Evolutionary conservation across 768 basidiomycete genomes (phyloP).

Genomic region (Tylopilus rubrobrunneus): DNA sequence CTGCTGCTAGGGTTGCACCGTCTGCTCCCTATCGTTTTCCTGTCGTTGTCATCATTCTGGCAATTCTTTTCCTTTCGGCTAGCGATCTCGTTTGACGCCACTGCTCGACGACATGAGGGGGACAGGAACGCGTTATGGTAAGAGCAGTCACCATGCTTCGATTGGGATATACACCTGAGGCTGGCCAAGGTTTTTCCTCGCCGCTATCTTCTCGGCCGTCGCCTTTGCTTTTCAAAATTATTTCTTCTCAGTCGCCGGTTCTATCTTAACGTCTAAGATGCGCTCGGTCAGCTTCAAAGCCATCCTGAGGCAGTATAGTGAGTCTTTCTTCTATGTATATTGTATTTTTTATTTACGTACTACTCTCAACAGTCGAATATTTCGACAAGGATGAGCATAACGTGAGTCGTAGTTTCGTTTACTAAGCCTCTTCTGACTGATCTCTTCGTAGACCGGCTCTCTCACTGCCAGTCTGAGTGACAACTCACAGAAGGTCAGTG

Average conservation of each 20-base stretch:
- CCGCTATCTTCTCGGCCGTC: constrained; percentile 63
- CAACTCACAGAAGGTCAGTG: constrained; percentile 85
- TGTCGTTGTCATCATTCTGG: constrained; percentile 41
- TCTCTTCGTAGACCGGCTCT: constrained; percentile 60
- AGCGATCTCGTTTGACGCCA: constrained; percentile 19
- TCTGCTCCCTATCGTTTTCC: too few species aligned
- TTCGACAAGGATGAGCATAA: constrained; percentile 87
- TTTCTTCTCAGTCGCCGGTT: constrained; percentile 64
- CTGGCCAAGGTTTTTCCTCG: constrained; percentile 64
- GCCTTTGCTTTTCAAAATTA: constrained; percentile 68
- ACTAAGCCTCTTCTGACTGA: neutral
- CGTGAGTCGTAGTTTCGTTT: constrained; percentile 34
- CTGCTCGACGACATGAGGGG: constrained; percentile 47
- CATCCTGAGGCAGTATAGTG: constrained; percentile 84
- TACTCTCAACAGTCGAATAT: constrained; percentile 56
- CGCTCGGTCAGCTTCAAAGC: constrained; percentile 72
- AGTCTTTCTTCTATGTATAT: constrained; percentile 13
- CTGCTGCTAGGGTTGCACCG: too few species aligned
- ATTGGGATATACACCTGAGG: neutral
- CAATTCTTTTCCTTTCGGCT: constrained; percentile 16
- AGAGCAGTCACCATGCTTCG: too few species aligned
- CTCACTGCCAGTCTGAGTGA: constrained; percentile 79
- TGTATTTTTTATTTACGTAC: neutral
- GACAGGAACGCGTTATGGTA: constrained; percentile 69
- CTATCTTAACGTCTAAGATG: constrained; percentile 64